phyloP scores from a whole-genome alignment of 768 basidiomycete genomes.

The Naganishia vaughanmartiniae region DNA sequence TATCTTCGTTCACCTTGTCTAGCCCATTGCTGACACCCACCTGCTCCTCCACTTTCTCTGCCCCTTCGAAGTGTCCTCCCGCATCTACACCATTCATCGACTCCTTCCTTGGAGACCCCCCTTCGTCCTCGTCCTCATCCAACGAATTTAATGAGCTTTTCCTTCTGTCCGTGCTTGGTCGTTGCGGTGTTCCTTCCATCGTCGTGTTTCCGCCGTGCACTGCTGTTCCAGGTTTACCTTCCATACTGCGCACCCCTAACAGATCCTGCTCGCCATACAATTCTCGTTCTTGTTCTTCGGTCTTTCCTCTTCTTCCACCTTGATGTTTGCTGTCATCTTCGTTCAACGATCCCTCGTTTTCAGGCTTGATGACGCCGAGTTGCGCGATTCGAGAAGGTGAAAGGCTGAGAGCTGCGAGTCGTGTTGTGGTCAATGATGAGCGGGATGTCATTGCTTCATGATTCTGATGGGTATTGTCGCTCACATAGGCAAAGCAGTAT shows the following conservation, averaged over 20 bases:
- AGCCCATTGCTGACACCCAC: background rate
- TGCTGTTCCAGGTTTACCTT: background rate
- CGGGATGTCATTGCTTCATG: slow-evolving; percentile 6
- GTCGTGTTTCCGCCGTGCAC: background rate
- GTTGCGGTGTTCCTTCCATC: background rate
- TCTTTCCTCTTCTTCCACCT: background rate
- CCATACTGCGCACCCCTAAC: background rate
- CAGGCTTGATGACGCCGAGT: background rate
- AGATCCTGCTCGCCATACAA: background rate
- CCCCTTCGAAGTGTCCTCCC: background rate
- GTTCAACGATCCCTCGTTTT: background rate
- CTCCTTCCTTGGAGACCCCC: background rate
- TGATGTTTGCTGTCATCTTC: background rate
- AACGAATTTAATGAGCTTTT: background rate
- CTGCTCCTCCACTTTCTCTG: background rate
- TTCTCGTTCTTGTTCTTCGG: background rate
- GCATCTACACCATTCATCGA: background rate
- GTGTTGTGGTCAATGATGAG: slow-evolving; percentile 3
- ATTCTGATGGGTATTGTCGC: background rate
- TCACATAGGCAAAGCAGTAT: too few species aligned
- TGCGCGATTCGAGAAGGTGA: slow-evolving; percentile 16
- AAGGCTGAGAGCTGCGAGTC: slow-evolving; percentile 13
- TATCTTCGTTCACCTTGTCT: background rate
- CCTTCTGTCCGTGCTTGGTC: background rate
- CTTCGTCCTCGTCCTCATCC: background rate